Base-by-base conservation (phyloP, 2,329 filamentous ascomycete species). In the Tothia fuscella region DNA sequence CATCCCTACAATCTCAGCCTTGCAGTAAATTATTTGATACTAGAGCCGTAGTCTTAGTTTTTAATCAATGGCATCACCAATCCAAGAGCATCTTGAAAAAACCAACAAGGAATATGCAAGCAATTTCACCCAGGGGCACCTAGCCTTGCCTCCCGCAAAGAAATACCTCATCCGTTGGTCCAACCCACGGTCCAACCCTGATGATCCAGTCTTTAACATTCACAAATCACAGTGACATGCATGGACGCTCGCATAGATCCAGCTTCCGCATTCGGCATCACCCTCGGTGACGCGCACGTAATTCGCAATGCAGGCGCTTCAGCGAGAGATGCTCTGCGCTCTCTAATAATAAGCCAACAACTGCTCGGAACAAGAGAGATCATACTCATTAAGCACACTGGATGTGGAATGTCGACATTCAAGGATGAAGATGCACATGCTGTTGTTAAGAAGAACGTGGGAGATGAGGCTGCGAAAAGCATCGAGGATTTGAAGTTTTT, bases 161-260 rank as follows among this genome's bases (percentile, higher is more conserved):
- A 73, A 79, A 51, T 82, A 82, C 52, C 65, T 76, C 6, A 64
- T 82, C 48, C 59, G 77, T 80, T 67, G 25, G 64, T 50, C 32
- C 10, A 34, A 20, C 20, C 28, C 41, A n/a, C 5, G 21, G 31
- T 25, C 21, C 31, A 21, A 33, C 7, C 35, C 17, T 24, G 17
- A 54, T 17, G 5, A 38, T 13, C 17, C 21, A 32, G 20, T 17
- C 32, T n/a, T n/a, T n/a, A n/a, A n/a, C n/a, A 28, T 26, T 21
- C 29, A 25, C 25, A 17, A 12, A 19, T 12, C 10, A 2, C 21
- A 72, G 70, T 89, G 33, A 83, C 82, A 0, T 91, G 84, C 61
- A 91, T 91, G 82, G 83, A 91, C 53, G 80, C 84, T 4, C 76
- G 83, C 10, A 67, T 68, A 57, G 70, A 89, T 51, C 76, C 83